Base-by-base conservation (phyloP, 2,329 filamentous ascomycete genomes). In the Chaetothyriales sp. region DNA sequence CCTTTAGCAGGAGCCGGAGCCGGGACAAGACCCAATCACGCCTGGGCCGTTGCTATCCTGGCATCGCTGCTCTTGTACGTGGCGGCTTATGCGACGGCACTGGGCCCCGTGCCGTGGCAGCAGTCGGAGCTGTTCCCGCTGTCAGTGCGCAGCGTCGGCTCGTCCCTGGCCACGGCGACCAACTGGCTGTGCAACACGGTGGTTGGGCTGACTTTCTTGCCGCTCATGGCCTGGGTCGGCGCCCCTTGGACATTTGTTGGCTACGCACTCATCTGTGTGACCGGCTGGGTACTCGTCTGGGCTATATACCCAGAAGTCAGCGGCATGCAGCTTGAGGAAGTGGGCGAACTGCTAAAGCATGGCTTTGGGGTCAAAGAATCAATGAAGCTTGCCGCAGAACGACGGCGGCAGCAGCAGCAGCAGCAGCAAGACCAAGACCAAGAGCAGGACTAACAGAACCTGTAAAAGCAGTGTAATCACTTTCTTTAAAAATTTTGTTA, bases 31-130 rank as follows among this genome's bases (percentile, higher is more conserved):
- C 59, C 48, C 5, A 20, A 26, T 19, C 43, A 45, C n/a, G n/a
- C 10, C 3, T 64, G 69, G 54, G 63, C 73, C 4, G 47, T 69
- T 47, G 71, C 81, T 18, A 83, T 95, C 44, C 75, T 95, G 2
- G 55, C 78, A 43, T 83, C 83, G 56, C 82, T 95, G 64, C 83
- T 88, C 65, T 59, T 87, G 6, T 95, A 93, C 65, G 88, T 94
- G 1, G 83, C 86, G 7, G 75, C 83, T 1, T 96, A 93, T 63
- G 90, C 90, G 1, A 73, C 89, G 1, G 90, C 90, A 2, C 74
- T 96, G 1, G 90, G 90, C 7, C 93, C 88, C 60, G 87, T 96
- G 2, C 89, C 90, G 0, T 96, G 90, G 90, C 90, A 95, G 75
- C 89, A 95, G 69, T 86, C 83, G 59, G 90, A 96, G 69, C 76